Evolutionary conservation across 768 basidiomycete genomes (phyloP), one percentile per base, ranked within the genome.

Genomic region (Suillus subaureus): DNA sequence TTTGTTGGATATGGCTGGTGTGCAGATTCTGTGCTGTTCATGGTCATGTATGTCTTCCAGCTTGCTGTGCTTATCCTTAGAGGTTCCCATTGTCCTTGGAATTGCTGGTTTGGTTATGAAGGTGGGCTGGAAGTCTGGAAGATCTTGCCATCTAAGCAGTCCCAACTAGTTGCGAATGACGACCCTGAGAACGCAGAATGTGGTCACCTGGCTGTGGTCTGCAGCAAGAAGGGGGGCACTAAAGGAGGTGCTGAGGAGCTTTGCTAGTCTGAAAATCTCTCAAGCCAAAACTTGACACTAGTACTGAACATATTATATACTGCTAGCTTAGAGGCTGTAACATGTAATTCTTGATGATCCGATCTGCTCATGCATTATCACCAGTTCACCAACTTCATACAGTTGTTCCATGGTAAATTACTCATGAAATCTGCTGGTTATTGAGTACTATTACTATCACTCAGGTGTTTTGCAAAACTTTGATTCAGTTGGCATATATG

Each of bases 41-140:
- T 82, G 40, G 79, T 72, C 2, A 75, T 78, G 42, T 71, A 77
- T n/a, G 76, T 73, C 2, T 75, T 76, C 58, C 74, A 74, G 23
- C n/a, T 82, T 0, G 28, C 78, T 4, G 62, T 81, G 13, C 73
- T 82, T 16, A 65, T 78, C 13, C 67, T 75, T 21, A 73, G 80
- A 43, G 81, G 81, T 0, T 80, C 82, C 15, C 67, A 73, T 62
- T 77, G 72, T 65, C 64, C 69, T 47, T 75, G 81, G 58, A 61
- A 65, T 60, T 67, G 69, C 45, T 89, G 89, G 88, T 79, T 89
- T 71, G 87, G 89, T 18, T 89, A 84, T 68, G 81, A 87, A 69
- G 87, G 87, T 21, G 87, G 87, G 11, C 63, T 82, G n/a, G 73
- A 5, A 39, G 16, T 57, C 2, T 39, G 56, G 37, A 15, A 15